Evolutionary conservation across 75 land plant genomes (phyloP).

Genomic region (Selaginella moellendorffii): DNA sequence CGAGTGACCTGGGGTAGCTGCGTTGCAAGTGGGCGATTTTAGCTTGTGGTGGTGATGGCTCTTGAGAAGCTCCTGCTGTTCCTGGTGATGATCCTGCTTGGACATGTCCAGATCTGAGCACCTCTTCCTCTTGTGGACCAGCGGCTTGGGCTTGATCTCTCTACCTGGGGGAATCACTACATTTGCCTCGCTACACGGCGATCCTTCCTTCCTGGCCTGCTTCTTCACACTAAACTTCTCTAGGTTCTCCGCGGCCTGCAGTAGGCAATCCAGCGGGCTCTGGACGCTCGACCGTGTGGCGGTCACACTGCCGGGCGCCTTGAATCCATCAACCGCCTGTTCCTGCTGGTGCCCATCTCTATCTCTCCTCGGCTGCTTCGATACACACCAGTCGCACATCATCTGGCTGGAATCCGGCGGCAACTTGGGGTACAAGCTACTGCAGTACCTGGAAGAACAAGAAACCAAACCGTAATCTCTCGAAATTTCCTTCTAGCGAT

Average conservation of each 20-base stretch:
- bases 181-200: neutral
- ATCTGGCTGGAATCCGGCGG: neutral
- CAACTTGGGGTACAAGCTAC: neutral
- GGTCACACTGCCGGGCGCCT: no score
- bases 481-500: neutral
- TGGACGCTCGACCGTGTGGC: no score
- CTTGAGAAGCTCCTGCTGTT: neutral
- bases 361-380: neutral
- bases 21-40: no score
- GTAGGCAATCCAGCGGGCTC: neutral
- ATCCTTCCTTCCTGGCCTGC: neutral
- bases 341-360: no score
- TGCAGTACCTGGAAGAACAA: neutral
- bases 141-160: no score
- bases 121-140: neutral
- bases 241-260: neutral
- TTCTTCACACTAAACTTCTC: neutral
- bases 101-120: neutral
- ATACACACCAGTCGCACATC: neutral
- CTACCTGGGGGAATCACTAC: neutral
- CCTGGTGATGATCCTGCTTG: neutral
- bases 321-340: neutral
- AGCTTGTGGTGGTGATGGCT: neutral
- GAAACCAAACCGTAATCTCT: neutral
- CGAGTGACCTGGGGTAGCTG: no score